phyloP scores from a whole-genome alignment of 176 grass and related monocot genomes.

The Calamus simplicifolius region DNA sequence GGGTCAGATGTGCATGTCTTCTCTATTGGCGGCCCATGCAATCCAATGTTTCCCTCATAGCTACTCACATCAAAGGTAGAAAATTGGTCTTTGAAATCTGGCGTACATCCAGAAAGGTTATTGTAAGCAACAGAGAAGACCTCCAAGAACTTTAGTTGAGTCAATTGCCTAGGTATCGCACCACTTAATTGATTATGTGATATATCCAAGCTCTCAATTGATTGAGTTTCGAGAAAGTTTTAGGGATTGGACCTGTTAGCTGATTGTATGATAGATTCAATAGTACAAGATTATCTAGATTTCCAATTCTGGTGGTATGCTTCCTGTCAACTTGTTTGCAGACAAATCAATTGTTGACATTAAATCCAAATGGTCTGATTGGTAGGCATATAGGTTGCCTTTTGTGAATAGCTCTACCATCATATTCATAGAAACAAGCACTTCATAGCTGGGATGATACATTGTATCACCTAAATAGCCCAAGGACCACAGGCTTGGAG shows the following conservation, averaged over 20 bases:
- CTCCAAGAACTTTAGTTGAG: too few relatives aligned
- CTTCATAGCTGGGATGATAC: too few relatives aligned
- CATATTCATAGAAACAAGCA: too few relatives aligned
- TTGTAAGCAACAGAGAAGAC: constrained; percentile 2
- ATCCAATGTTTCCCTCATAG: too few relatives aligned
- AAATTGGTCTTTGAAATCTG: too few relatives aligned
- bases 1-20: too few relatives aligned
- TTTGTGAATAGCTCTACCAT: background rate
- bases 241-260: constrained; percentile 10
- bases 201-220: constrained; percentile 24
- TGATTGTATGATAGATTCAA: constrained; percentile 20
- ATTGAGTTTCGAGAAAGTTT: background rate
- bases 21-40: too few relatives aligned
- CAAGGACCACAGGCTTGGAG: too few relatives aligned
- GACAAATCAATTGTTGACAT: constrained; percentile 21
- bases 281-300: constrained; percentile 5
- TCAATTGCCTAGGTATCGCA: background rate
- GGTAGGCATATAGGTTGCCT: background rate
- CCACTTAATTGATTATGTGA: constrained; percentile 23
- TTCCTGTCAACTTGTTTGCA: background rate
- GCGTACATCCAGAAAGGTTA: too few relatives aligned
- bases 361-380: background rate
- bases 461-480: too few relatives aligned
- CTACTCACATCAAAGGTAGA: too few relatives aligned
- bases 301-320: constrained; percentile 17